These are phyloP conservation scores for Phytopythium sindhum DNA, from an alignment of 352 stramenopile genomes.

Conservation along the genomic window DNA sequence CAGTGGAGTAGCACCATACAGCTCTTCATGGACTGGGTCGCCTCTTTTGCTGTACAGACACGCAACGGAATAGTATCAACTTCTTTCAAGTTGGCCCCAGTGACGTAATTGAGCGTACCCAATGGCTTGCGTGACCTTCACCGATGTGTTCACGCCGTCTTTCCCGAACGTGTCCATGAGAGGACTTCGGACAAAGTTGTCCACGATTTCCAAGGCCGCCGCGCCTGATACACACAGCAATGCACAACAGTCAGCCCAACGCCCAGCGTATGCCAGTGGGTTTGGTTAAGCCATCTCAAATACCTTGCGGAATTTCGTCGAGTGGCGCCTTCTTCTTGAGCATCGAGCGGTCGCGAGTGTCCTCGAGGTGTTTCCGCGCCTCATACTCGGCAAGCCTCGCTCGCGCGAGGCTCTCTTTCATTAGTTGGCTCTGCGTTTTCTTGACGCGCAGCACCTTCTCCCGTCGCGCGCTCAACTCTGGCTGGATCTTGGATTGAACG, in stretches of 20 bases:
- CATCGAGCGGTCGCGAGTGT: constrained; percentile 15
- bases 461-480: constrained; percentile 42
- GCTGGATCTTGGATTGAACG: constrained; percentile 64
- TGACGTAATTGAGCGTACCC: not conserved
- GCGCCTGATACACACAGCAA: constrained; percentile 31
- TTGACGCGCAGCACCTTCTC: constrained; percentile 70
- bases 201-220: constrained; percentile 75
- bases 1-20: constrained; percentile 48
- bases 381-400: constrained; percentile 60
- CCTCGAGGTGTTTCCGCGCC: constrained; percentile 25
- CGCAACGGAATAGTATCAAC: not conserved
- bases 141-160: not conserved
- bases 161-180: constrained; percentile 63
- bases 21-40: constrained; percentile 55
- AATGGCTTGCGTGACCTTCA: not conserved
- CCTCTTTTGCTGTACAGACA: constrained; percentile 7
- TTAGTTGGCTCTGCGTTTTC: constrained; percentile 73
- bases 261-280: not conserved
- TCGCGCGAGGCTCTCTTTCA: constrained; percentile 63
- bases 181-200: constrained; percentile 74
- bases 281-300: not conserved
- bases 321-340: constrained; percentile 38
- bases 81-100: not conserved
- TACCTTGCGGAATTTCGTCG: constrained; percentile 57
- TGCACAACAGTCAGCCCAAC: not conserved